A percentile compares a stretch with the other conserved stretches of the same genome.
These are phyloP conservation scores for Lentinus brumalis DNA, from an alignment of 768 basidiomycete species.

Conservation along the genomic window DNA sequence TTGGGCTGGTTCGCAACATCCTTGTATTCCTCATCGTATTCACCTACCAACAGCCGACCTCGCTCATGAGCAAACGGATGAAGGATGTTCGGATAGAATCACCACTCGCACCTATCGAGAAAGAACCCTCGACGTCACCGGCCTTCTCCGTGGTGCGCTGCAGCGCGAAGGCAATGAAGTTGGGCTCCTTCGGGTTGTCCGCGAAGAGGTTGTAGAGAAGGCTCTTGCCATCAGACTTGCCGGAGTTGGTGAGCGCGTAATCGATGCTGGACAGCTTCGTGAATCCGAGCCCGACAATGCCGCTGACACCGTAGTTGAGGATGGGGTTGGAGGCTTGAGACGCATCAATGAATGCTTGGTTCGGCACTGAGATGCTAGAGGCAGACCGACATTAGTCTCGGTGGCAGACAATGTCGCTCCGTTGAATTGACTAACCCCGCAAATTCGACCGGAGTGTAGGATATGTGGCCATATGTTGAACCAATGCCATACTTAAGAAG, in stretches of 20 bases:
- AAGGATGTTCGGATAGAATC: no score
- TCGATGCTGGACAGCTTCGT: slow-evolving; percentile 76
- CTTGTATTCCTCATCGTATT: slow-evolving; percentile 64
- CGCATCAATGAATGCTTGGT: slow-evolving; percentile 73
- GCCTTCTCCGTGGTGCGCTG: slow-evolving; percentile 56
- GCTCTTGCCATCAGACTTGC: slow-evolving; percentile 62
- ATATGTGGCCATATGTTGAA: slow-evolving; percentile 69
- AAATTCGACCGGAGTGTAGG: slow-evolving; percentile 65
- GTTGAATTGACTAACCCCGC: slow-evolving; percentile 54
- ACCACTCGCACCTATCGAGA: slow-evolving; percentile 62
- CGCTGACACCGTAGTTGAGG: slow-evolving; percentile 66
- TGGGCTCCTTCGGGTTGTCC: slow-evolving; percentile 68
- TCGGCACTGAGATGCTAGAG: slow-evolving; percentile 58
- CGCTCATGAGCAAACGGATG: not conserved
- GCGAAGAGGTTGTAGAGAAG: slow-evolving; percentile 77
- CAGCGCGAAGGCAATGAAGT: slow-evolving; percentile 79
- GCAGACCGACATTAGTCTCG: not conserved
- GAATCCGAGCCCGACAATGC: slow-evolving; percentile 79
- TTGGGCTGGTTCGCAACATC: slow-evolving; percentile 55
- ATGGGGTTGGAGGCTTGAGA: slow-evolving; percentile 70
- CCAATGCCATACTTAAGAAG: slow-evolving; percentile 72
- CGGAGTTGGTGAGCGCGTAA: slow-evolving; percentile 53
- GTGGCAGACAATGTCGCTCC: not conserved
- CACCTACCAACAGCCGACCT: slow-evolving; percentile 45
- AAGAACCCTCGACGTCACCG: slow-evolving; percentile 63